Base-by-base conservation (phyloP, 768 basidiomycete species). In the Lactarius hatsudake region DNA sequence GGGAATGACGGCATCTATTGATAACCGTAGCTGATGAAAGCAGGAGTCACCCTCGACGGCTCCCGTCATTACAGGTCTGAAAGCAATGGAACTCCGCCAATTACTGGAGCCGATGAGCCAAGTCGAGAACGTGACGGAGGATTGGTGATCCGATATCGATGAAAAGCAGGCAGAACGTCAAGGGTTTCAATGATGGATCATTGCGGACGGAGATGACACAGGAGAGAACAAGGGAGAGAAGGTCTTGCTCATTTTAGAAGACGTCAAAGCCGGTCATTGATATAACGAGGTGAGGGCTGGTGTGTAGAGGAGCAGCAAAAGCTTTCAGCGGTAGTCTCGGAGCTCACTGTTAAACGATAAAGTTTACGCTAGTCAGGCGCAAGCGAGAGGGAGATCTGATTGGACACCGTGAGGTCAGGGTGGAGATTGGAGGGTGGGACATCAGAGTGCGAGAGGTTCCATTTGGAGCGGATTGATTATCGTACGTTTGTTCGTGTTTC, bases 151-250 rank as follows among this genome's bases (percentile, higher is more conserved):
- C 82, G 54, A 81, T 74, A 40, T 82, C 83, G 57, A 84, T 76
- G 65, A 84, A n/a, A 64, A 81, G 79, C 2, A 80, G 75, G n/a
- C 82, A 80, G 61, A 82, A 66, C 3, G 83, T 82, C 80, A 81
- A 83, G 30, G 79, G 79, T 63, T 78, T 82, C 68, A 80, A 71
- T 3, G 79, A 74, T 7, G 80, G 79, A 68, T 83, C 83, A 71
- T 84, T 83, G 15, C 76, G 73, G 43, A 83, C 74, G 18, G 75
- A 77, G 63, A 86, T 80, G 32, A 86, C 75, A 38, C 12, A 38
- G 0, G 82, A 82, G 60, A n/a, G n/a, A n/a, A n/a, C n/a, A n/a
- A n/a, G n/a, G n/a, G n/a, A n/a, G n/a, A 76, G 81, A 38, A 84
- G 78, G 66, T 83, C 83, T 61, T 80, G 79, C 70, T 82, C 82